A percentile compares a stretch with the other conserved stretches of the same genome.
Conservation (phyloP, 257 asterid species). For the Nicotiana otophora region DNA sequence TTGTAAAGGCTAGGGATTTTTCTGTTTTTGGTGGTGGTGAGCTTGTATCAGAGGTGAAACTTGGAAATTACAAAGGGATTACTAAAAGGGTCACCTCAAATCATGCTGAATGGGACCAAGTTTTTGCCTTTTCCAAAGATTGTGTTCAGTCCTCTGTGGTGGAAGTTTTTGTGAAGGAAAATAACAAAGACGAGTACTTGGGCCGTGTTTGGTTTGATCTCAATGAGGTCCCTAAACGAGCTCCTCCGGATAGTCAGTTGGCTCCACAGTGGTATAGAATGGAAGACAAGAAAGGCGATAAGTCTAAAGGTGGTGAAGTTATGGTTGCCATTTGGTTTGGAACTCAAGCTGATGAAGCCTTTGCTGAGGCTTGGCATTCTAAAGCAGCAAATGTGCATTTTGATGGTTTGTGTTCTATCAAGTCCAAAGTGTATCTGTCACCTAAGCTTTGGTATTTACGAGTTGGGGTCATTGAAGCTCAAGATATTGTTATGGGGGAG, state of each 20-base stretch:
- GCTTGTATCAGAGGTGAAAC: slow-evolving; percentile 72
- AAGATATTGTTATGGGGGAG: slow-evolving; percentile 59
- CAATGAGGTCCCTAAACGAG: slow-evolving; percentile 75
- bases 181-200: slow-evolving; percentile 59
- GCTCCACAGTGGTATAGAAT: slow-evolving; percentile 89
- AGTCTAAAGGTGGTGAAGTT: slow-evolving; percentile 54
- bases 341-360: slow-evolving; percentile 85
- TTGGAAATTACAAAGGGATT: slow-evolving; percentile 71
- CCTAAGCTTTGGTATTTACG: slow-evolving; percentile 88
- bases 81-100: slow-evolving; percentile 49
- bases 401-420: slow-evolving; percentile 66
- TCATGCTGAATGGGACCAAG: slow-evolving; percentile 67
- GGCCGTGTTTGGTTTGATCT: slow-evolving; percentile 84
- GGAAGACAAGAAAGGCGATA: slow-evolving; percentile 79
- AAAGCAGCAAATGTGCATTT: slow-evolving; percentile 68
- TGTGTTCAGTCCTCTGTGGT: slow-evolving; percentile 68
- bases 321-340: slow-evolving; percentile 87
- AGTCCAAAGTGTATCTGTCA: slow-evolving; percentile 73
- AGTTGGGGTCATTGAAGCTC: slow-evolving; percentile 73
- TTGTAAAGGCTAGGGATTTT: slow-evolving; percentile 59
- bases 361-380: slow-evolving; percentile 90
- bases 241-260: slow-evolving; percentile 70
- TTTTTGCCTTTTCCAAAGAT: slow-evolving; percentile 82
- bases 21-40: slow-evolving; percentile 52
- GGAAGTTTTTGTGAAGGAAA: slow-evolving; percentile 62